These are phyloP conservation scores for Aschersonia sp. DNA, from an alignment of 2,329 filamentous ascomycete genomes.

Conservation along the genomic window DNA sequence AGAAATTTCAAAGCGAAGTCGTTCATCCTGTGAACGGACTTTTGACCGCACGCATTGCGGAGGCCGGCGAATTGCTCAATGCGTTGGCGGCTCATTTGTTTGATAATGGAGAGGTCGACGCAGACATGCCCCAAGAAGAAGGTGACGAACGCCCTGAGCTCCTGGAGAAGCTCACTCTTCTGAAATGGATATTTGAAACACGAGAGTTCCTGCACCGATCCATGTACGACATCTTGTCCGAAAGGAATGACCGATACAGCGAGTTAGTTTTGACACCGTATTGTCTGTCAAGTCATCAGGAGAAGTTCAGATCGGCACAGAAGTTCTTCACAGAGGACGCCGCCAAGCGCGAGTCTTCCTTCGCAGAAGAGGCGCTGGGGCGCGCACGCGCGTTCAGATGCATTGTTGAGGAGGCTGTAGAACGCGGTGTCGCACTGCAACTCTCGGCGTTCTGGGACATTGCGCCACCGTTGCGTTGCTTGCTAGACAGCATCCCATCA, in stretches of 20 bases:
- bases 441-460: conserved; percentile 97
- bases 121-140: conserved; percentile 83
- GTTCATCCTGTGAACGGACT: conserved; percentile 74
- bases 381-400: conserved; percentile 64
- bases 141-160: conserved; percentile 91
- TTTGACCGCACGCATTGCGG: conserved; percentile 59
- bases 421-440: conserved; percentile 79
- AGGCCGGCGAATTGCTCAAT: conserved; percentile 64
- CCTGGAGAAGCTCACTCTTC: conserved; percentile 80
- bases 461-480: conserved; percentile 62
- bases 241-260: conserved; percentile 76
- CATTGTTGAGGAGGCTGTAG: conserved; percentile 73
- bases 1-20: conserved; percentile 69
- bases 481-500: conserved; percentile 67
- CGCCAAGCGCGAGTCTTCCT: conserved; percentile 53
- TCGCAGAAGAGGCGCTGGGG: conserved; percentile 56
- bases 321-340: conserved; percentile 74
- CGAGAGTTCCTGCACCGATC: conserved; percentile 79
- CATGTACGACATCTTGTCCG: conserved; percentile 70
- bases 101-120: conserved; percentile 45
- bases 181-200: conserved; percentile 95
- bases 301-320: conserved; percentile 66
- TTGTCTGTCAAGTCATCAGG: conserved; percentile 54
- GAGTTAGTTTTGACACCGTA: conserved; percentile 76
- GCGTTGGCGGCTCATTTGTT: conserved; percentile 60